phyloP scores from a whole-genome alignment of 2,329 filamentous ascomycete species.

The Aspergillus neotritici region DNA sequence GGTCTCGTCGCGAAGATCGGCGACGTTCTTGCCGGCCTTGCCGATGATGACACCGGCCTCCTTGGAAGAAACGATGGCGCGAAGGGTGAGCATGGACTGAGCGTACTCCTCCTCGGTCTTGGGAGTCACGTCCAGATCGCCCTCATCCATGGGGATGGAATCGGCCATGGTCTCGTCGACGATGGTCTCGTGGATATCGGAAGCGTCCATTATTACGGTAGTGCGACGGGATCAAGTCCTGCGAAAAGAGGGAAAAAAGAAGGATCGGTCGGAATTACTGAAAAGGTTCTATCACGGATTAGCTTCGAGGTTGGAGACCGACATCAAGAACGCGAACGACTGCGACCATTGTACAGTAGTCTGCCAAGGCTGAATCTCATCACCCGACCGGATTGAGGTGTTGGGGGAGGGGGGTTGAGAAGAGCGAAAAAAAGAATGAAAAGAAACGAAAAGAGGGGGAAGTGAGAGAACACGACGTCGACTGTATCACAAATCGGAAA shows the following conservation, averaged over 20 bases:
- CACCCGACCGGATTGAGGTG: too few species aligned
- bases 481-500: not conserved
- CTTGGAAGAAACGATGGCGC: slow-evolving; percentile 97
- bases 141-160: slow-evolving; percentile 60
- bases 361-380: too few species aligned
- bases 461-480: not conserved
- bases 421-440: slow-evolving; percentile 1
- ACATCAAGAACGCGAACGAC: too few species aligned
- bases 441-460: not conserved
- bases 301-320: too few species aligned
- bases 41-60: slow-evolving; percentile 98
- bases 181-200: slow-evolving; percentile 52
- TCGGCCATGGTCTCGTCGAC: slow-evolving; percentile 60
- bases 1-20: slow-evolving; percentile 92
- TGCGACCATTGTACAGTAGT: too few species aligned
- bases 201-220: slow-evolving; percentile 52
- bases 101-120: slow-evolving; percentile 98
- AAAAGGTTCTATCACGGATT: not conserved
- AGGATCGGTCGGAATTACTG: not conserved
- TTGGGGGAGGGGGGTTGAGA: too few species aligned
- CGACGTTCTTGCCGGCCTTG: slow-evolving; percentile 97
- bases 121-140: slow-evolving; percentile 69
- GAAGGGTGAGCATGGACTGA: slow-evolving; percentile 82
- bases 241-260: not conserved
- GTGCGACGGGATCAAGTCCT: not conserved